These are phyloP conservation scores for Luvunga scandens DNA, from an alignment of 345 rosid genomes.

Conservation along the genomic window DNA sequence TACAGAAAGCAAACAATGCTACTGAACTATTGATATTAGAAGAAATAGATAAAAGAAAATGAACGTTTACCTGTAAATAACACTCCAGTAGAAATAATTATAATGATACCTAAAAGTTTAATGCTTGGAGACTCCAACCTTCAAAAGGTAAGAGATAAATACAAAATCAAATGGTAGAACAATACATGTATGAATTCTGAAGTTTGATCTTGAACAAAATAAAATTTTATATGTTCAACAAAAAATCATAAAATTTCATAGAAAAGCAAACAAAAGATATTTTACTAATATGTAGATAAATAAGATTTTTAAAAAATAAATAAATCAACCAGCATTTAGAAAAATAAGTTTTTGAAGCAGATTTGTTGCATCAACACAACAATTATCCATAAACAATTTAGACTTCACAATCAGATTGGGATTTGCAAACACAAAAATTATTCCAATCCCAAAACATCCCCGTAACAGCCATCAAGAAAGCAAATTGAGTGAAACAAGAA, in stretches of 20 bases:
- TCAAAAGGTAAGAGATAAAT: constrained; percentile 22
- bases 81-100: constrained; percentile 82
- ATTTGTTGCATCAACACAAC: background rate
- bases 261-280: background rate
- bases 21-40: background rate
- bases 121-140: constrained; percentile 99
- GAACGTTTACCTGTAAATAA: constrained; percentile 66
- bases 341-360: background rate
- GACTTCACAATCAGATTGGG: background rate
- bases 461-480: background rate
- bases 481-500: background rate
- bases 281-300: background rate
- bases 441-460: background rate
- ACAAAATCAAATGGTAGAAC: constrained; percentile 23
- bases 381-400: background rate
- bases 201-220: background rate
- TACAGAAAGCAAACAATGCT: constrained; percentile 1
- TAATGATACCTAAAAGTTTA: constrained; percentile 80
- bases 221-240: background rate
- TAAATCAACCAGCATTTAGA: background rate
- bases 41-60: constrained; percentile 7
- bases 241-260: background rate
- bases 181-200: background rate
- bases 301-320: too few relatives aligned
- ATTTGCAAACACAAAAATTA: background rate